These are phyloP conservation scores for Pleurotus sapidus DNA, from an alignment of 768 basidiomycete genomes.

Conservation along the genomic window DNA sequence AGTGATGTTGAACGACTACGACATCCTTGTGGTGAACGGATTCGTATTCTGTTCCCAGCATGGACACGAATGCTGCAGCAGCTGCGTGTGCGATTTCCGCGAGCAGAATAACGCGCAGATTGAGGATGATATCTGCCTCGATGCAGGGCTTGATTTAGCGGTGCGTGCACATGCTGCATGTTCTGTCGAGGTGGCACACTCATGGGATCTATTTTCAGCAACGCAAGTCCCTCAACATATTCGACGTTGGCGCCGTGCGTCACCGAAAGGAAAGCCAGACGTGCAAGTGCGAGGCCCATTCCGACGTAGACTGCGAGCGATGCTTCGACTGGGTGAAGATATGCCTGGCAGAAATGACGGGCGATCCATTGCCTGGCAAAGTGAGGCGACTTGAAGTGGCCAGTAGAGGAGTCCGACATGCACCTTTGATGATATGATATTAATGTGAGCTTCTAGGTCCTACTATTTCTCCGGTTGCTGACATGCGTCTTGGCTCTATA, in stretches of 20 bases:
- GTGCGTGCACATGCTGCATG: not conserved
- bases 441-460: not conserved
- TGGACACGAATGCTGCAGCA: not conserved
- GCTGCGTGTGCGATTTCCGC: not conserved
- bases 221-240: not conserved
- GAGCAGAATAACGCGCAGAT: not conserved
- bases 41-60: not conserved
- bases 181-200: not conserved
- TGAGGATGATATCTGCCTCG: not conserved
- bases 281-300: not conserved
- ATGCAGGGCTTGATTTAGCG: not conserved
- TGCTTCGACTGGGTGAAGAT: not conserved
- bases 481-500: not conserved
- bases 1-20: not conserved
- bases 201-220: not conserved
- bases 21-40: not conserved
- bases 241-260: not conserved
- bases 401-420: not conserved
- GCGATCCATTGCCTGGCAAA: not conserved
- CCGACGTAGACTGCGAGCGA: not conserved
- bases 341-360: not conserved
- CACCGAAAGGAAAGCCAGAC: not conserved
- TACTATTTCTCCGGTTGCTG: not conserved
- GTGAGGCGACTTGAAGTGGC: not conserved
- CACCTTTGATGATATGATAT: not conserved